Percentiles rank a stretch among this genome's conserved stretches.
These are phyloP conservation scores for Pisolithus microcarpus DNA, from an alignment of 768 basidiomycete genomes.

Conservation along the genomic window DNA sequence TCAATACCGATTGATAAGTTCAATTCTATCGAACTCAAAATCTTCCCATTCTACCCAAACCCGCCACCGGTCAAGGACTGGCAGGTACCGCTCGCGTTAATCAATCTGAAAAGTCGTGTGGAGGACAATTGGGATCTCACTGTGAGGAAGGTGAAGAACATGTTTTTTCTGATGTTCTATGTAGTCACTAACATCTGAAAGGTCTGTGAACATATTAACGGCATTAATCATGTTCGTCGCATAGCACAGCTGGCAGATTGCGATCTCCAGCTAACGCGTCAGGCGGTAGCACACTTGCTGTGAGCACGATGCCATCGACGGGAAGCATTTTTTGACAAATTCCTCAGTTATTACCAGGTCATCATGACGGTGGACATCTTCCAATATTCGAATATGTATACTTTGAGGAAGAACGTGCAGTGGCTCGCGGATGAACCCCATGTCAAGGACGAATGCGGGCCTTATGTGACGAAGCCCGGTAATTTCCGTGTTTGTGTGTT, in stretches of 20 bases:
- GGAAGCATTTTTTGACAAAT: background rate
- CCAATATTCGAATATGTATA: slow-evolving; percentile 97
- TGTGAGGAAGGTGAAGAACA: slow-evolving; percentile 60
- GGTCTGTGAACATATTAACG: slow-evolving; percentile 81
- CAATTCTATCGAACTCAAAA: slow-evolving; percentile 92
- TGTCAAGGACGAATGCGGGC: slow-evolving; percentile 85
- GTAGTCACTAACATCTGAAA: slow-evolving; percentile 21
- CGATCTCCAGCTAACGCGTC: slow-evolving; percentile 72
- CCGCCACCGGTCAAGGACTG: slow-evolving; percentile 86
- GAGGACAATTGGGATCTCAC: slow-evolving; percentile 97
- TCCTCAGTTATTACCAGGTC: slow-evolving; percentile 85
- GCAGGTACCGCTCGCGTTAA: slow-evolving; percentile 90
- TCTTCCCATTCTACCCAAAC: slow-evolving; percentile 95
- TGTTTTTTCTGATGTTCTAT: background rate
- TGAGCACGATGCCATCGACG: slow-evolving; percentile 32
- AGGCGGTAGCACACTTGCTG: slow-evolving; percentile 89
- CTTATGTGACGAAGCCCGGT: slow-evolving; percentile 82
- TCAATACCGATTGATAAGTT: slow-evolving; percentile 86
- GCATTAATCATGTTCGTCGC: slow-evolving; percentile 82
- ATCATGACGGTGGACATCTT: slow-evolving; percentile 97
- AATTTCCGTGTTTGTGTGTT: background rate
- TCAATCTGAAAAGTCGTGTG: slow-evolving; percentile 70
- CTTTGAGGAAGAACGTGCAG: slow-evolving; percentile 76
- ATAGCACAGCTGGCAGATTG: slow-evolving; percentile 92
- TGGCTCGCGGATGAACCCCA: slow-evolving; percentile 81